A percentile compares a stretch with the other conserved stretches of the same genome.
These are phyloP conservation scores for Penicillium pancosmium DNA, from an alignment of 495 filamentous ascomycete genomes.

Conservation along the genomic window DNA sequence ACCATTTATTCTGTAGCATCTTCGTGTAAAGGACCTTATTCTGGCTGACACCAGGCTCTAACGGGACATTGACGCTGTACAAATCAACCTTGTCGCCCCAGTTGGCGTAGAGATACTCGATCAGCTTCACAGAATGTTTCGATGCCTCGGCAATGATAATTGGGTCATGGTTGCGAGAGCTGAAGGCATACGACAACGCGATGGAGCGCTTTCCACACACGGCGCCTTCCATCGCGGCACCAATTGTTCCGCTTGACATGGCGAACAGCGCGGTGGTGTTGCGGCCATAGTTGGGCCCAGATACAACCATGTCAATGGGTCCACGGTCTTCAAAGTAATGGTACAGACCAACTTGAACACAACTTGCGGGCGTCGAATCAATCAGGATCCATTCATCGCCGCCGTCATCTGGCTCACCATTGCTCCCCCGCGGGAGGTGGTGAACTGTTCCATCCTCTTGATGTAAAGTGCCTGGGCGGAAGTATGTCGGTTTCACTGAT, in stretches of 20 bases:
- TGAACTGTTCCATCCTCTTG: conserved; percentile 70
- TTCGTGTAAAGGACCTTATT: conserved; percentile 75
- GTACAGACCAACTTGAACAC: conserved; percentile 85
- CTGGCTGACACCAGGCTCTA: conserved; percentile 67
- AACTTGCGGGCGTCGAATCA: conserved; percentile 84
- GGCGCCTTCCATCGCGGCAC: conserved; percentile 91
- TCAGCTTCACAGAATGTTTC: conserved; percentile 66
- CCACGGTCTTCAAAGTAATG: conserved; percentile 82
- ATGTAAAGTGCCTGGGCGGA: conserved; percentile 66
- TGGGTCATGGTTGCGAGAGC: conserved; percentile 76
- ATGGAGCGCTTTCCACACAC: conserved; percentile 75
- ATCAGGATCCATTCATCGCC: conserved; percentile 93
- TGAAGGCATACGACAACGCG: conserved; percentile 87
- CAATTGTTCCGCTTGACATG: conserved; percentile 86
- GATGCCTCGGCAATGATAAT: conserved; percentile 75
- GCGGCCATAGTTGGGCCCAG: conserved; percentile 91
- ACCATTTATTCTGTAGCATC: conserved; percentile 90
- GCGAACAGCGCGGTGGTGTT: conserved; percentile 93
- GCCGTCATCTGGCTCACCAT: conserved; percentile 61
- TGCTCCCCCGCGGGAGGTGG: conserved; percentile 53
- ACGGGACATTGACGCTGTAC: conserved; percentile 85
- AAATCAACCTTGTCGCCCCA: conserved; percentile 80
- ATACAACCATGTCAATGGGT: conserved; percentile 82
- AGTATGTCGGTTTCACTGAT: conserved; percentile 85
- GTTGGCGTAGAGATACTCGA: conserved; percentile 73